Conservation (phyloP, 257 asterid genomes). For the Leonotis leonurus region DNA sequence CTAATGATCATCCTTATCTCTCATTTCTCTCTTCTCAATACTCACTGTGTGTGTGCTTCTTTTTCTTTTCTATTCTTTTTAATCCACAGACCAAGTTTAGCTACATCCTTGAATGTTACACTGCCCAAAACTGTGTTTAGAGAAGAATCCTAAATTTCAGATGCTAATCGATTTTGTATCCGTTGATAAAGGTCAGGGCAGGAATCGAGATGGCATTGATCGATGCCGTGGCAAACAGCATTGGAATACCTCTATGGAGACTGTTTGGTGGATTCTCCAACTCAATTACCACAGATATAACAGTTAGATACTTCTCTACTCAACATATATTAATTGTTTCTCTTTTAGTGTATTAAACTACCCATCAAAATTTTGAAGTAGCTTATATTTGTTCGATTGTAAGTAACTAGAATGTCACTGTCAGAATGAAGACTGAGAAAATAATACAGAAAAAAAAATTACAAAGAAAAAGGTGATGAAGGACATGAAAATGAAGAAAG, state of each 20-base stretch:
- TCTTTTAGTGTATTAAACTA: not conserved
- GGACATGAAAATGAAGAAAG: not conserved
- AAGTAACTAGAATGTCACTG: no score
- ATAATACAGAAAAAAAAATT: no score
- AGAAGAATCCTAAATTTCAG: not conserved
- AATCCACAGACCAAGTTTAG: not conserved
- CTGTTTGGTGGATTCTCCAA: conserved; percentile 79
- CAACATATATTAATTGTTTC: not conserved
- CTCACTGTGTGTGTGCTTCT: no score
- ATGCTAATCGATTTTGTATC: conserved; percentile 22
- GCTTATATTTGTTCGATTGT: no score
- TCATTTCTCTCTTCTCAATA: no score
- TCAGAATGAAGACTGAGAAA: no score
- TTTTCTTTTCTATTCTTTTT: no score
- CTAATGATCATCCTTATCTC: no score
- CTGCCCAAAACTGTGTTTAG: not conserved
- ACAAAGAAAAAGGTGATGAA: no score
- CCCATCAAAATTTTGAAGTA: no score
- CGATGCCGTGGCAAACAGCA: conserved; percentile 83
- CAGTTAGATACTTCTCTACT: conserved; percentile 40
- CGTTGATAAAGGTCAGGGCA: conserved; percentile 74
- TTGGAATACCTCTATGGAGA: conserved; percentile 81
- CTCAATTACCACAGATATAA: conserved; percentile 69
- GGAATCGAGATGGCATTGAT: conserved; percentile 94
- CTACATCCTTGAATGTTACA: not conserved